Conservation (phyloP, 1,284 basidiomycete genomes). For the Cryptococcus sp. region DNA sequence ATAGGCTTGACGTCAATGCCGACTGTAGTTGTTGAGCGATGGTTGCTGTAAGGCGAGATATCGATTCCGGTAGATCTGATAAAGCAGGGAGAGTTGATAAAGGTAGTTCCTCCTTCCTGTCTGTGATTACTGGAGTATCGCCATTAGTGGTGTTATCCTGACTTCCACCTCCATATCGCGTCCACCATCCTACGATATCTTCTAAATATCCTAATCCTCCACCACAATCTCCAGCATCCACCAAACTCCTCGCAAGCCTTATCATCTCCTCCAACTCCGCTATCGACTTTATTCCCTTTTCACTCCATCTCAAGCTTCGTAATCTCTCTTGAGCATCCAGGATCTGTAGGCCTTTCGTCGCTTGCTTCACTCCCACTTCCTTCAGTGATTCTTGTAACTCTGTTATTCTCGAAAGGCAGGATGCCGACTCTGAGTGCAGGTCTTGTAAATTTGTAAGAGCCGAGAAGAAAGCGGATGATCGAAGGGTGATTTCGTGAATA, state of each 20-base stretch:
- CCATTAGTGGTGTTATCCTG: not conserved
- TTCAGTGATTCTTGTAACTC: constrained; percentile 66
- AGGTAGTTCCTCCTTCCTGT: constrained; percentile 11
- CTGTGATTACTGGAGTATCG: not conserved
- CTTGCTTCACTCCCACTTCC: constrained; percentile 71
- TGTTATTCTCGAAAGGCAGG: constrained; percentile 72
- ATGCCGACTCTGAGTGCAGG: constrained; percentile 79
- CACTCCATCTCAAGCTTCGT: constrained; percentile 58
- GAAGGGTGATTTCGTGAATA: constrained; percentile 82
- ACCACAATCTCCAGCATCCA: constrained; percentile 76
- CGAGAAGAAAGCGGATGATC: constrained; percentile 92
- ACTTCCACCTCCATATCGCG: constrained; percentile 23
- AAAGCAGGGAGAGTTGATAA: constrained; percentile 62
- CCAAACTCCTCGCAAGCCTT: constrained; percentile 63
- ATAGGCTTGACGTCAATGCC: constrained; percentile 68
- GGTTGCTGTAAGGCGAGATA: constrained; percentile 62
- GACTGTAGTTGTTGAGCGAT: constrained; percentile 72
- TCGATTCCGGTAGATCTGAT: constrained; percentile 61
- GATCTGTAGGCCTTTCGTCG: constrained; percentile 69
- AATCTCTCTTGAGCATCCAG: constrained; percentile 63
- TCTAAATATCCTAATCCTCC: constrained; percentile 74
- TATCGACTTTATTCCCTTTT: constrained; percentile 62
- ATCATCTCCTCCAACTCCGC: constrained; percentile 70
- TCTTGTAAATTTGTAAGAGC: constrained; percentile 91
- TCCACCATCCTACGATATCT: constrained; percentile 66